These are phyloP conservation scores for Rhizopus delemar DNA, from an alignment of 371 early-diverging fungal species.

Conservation along the genomic window DNA sequence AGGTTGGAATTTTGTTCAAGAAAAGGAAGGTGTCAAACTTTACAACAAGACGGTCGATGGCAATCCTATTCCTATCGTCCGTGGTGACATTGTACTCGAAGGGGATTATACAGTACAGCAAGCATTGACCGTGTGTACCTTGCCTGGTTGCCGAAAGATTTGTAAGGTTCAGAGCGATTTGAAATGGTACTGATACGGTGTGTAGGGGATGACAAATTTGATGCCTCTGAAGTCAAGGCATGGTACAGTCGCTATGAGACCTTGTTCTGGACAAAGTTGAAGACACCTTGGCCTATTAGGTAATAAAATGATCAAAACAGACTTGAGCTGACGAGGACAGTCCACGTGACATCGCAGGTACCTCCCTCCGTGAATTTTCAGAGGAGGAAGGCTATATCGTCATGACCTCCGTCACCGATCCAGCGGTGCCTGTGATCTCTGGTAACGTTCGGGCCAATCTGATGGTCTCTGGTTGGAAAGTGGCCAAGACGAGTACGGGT, in stretches of 20 bases:
- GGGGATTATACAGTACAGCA: slow-evolving; percentile 27
- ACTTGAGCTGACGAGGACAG: not conserved
- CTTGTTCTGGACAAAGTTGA: slow-evolving; percentile 47
- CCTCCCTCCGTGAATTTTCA: slow-evolving; percentile 23
- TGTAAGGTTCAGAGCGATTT: slow-evolving; percentile 20
- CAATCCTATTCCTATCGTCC: slow-evolving; percentile 26
- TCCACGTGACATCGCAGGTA: slow-evolving; percentile 32
- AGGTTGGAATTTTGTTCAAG: slow-evolving; percentile 29
- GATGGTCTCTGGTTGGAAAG: slow-evolving; percentile 50
- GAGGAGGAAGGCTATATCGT: slow-evolving; percentile 30
- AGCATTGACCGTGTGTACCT: slow-evolving; percentile 28
- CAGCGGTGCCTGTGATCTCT: slow-evolving; percentile 25
- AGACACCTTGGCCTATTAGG: slow-evolving; percentile 48
- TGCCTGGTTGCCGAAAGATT: slow-evolving; percentile 33
- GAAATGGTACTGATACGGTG: not conserved
- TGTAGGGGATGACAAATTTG: slow-evolving; percentile 51
- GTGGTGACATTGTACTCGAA: slow-evolving; percentile 27
- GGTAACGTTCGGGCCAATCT: slow-evolving; percentile 44
- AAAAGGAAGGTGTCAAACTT: slow-evolving; percentile 31
- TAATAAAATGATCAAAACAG: slow-evolving; percentile 14
- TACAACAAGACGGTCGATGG: slow-evolving; percentile 25
- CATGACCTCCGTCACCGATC: slow-evolving; percentile 46
- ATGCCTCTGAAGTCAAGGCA: slow-evolving; percentile 41
- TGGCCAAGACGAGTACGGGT: slow-evolving; percentile 33
- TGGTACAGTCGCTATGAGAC: slow-evolving; percentile 33